Conservation (phyloP, 108 stramenopile species). For the Skeletonema tropicum region DNA sequence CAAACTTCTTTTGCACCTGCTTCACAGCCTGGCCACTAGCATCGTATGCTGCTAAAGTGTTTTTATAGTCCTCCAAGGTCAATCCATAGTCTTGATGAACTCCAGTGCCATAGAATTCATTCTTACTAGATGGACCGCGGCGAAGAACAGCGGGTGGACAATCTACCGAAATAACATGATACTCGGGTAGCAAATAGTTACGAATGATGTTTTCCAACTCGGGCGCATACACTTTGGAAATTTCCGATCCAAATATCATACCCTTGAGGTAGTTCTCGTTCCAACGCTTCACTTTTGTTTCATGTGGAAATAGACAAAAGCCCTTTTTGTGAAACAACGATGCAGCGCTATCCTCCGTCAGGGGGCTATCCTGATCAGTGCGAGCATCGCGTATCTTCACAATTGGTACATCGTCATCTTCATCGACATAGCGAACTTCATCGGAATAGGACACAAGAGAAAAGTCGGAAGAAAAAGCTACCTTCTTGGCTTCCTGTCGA, state of each 20-base stretch:
- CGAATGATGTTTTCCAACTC: background rate
- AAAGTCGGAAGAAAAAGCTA: background rate
- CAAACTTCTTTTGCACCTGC: background rate
- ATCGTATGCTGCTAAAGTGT: background rate
- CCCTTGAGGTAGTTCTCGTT: background rate
- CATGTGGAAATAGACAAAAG: background rate
- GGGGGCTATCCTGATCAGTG: background rate
- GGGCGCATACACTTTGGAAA: background rate
- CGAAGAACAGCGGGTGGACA: conserved; percentile 1
- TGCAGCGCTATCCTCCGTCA: background rate
- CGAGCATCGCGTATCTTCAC: background rate
- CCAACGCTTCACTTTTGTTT: conserved; percentile 4
- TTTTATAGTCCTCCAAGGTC: background rate
- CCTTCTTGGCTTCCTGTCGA: background rate
- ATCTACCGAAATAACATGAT: background rate
- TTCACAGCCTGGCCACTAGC: background rate
- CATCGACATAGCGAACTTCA: background rate
- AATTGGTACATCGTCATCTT: background rate
- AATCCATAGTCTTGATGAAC: background rate
- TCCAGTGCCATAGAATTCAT: background rate
- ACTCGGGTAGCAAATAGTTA: background rate
- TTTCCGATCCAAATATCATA: background rate
- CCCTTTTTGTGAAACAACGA: conserved; percentile 1
- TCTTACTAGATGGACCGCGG: background rate
- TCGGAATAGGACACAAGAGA: background rate